Conservation (phyloP, 495 filamentous ascomycete genomes). For the Penicillium verhagenii region DNA sequence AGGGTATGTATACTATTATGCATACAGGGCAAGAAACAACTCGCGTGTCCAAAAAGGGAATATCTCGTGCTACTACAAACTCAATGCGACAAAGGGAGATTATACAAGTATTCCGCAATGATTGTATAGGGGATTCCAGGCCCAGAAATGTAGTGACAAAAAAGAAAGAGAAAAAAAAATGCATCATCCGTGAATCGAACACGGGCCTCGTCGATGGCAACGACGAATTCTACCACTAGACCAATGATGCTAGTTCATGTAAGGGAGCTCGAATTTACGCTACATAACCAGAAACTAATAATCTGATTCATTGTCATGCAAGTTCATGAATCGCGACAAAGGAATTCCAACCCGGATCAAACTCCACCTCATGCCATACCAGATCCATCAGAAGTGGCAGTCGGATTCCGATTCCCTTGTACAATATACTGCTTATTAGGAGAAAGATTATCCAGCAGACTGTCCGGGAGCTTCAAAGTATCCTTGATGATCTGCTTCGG, state of each 20-base stretch:
- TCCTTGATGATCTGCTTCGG: constrained; percentile 9
- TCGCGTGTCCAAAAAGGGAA: no score
- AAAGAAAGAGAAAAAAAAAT: constrained; percentile 12
- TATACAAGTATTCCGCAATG: no score
- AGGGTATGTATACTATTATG: no score
- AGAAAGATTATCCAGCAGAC: constrained; percentile 8
- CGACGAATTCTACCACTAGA: constrained; percentile 62
- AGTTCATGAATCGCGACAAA: no score
- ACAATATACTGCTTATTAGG: constrained; percentile 9
- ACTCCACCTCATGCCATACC: background rate
- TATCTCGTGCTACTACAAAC: no score
- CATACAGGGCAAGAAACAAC: no score
- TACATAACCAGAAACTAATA: background rate
- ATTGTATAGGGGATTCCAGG: no score
- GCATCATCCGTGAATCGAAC: constrained; percentile 60
- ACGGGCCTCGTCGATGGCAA: constrained; percentile 60
- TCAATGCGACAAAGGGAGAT: no score
- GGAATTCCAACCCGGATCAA: background rate
- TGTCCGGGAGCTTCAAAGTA: constrained; percentile 7
- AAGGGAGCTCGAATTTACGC: background rate
- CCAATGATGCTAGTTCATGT: constrained; percentile 48
- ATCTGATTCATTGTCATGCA: no score
- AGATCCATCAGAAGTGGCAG: background rate
- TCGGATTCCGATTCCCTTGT: constrained; percentile 3
- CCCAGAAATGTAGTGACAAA: no score